Percentiles rank a stretch among this genome's conserved stretches.
Evolutionary conservation across 192 early-diverging fungal genomes (phyloP).

Genomic region (Linnemannia exigua): DNA sequence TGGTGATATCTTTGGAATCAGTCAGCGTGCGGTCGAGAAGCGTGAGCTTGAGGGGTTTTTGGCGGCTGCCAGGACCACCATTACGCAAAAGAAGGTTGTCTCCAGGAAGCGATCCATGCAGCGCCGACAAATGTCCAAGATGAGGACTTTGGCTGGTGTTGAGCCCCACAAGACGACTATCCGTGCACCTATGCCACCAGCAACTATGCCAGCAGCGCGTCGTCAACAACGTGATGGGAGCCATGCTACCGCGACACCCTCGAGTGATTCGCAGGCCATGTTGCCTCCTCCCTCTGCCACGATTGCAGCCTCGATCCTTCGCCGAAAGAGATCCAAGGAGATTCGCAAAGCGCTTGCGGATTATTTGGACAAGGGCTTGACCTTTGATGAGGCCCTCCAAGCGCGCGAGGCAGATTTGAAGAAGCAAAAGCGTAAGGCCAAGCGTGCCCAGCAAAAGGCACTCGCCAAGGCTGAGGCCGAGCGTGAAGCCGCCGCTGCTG

Average conservation of each 20-base stretch:
- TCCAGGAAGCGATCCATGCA: constrained; percentile 34
- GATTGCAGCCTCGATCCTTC: constrained; percentile 7
- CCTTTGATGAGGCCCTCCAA: constrained; percentile 28
- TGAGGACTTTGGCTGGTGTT: constrained; percentile 16
- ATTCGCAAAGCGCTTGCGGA: constrained; percentile 33
- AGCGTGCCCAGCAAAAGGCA: constrained; percentile 27
- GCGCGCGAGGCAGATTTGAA: constrained; percentile 15
- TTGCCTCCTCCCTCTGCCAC: background rate
- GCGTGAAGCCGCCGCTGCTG: constrained; percentile 13
- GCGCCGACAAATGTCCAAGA: constrained; percentile 30
- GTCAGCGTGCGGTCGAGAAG: constrained; percentile 48
- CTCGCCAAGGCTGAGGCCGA: constrained; percentile 35
- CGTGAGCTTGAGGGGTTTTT: constrained; percentile 38
- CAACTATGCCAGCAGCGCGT: background rate
- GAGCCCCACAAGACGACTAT: background rate
- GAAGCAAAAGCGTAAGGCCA: constrained; percentile 17
- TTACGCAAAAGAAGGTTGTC: background rate
- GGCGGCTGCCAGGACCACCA: constrained; percentile 34
- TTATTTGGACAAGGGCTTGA: constrained; percentile 34
- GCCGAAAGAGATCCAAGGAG: constrained; percentile 34
- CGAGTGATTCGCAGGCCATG: background rate
- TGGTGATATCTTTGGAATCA: constrained; percentile 56
- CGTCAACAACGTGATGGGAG: background rate
- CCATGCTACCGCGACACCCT: background rate
- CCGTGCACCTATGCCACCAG: background rate